Percentiles rank a stretch among this genome's conserved stretches.
Evolutionary conservation across 2,329 filamentous ascomycete species (phyloP).

Genomic region (Rhexocercosporidium sp.): DNA sequence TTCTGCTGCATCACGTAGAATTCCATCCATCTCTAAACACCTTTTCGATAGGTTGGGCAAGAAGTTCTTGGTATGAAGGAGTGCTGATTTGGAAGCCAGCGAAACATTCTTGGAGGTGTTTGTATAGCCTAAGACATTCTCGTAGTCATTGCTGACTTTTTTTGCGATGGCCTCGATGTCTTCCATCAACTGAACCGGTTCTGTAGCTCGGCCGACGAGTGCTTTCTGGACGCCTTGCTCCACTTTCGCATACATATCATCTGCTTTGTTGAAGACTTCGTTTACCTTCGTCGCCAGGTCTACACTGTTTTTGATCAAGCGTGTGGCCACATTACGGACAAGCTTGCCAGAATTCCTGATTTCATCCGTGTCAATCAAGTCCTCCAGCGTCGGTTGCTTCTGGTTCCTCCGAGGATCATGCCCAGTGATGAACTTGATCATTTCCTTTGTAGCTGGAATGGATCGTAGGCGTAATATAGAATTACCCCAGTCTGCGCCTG

Average conservation of each 20-base stretch:
- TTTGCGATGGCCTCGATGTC: conserved; percentile 86
- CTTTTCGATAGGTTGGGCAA: conserved; percentile 63
- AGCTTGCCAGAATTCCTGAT: conserved; percentile 74
- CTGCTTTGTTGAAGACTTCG: conserved; percentile 65
- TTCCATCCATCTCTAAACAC: conserved; percentile 64
- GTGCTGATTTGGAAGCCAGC: conserved; percentile 67
- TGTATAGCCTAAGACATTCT: conserved; percentile 72
- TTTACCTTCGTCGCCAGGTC: conserved; percentile 66
- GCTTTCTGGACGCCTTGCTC: conserved; percentile 62
- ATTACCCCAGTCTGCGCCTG: conserved; percentile 70
- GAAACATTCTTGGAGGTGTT: conserved; percentile 68
- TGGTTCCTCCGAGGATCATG: conserved; percentile 50
- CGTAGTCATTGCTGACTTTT: conserved; percentile 87
- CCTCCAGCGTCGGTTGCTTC: conserved; percentile 66
- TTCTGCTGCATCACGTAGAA: conserved; percentile 63
- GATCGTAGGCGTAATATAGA: conserved; percentile 68
- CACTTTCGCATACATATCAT: conserved; percentile 66
- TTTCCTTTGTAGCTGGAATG: conserved; percentile 68
- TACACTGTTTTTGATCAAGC: conserved; percentile 62
- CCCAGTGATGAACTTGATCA: conserved; percentile 69
- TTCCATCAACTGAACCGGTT: conserved; percentile 72
- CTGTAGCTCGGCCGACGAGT: conserved; percentile 61
- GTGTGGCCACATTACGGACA: conserved; percentile 61
- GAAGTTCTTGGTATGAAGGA: conserved; percentile 65
- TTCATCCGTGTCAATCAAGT: conserved; percentile 77